Percentiles rank a stretch among this genome's conserved stretches.
Evolutionary conservation across 768 basidiomycete genomes (phyloP).

Genomic region (Daedaleopsis nitida): DNA sequence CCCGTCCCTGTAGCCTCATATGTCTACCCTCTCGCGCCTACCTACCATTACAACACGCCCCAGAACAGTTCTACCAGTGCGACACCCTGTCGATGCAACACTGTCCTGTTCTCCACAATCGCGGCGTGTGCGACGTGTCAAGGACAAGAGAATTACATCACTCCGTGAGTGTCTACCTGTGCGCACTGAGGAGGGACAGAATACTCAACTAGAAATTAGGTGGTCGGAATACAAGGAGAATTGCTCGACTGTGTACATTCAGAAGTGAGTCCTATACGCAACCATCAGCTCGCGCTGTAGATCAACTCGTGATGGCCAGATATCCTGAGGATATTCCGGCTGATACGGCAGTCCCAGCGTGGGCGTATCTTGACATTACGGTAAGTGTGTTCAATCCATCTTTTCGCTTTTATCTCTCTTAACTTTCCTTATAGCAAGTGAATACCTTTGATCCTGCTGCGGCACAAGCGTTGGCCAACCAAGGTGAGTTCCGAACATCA

Average conservation of each 20-base stretch:
- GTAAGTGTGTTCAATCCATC: neutral
- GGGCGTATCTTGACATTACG: conserved; percentile 19
- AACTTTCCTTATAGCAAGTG: neutral
- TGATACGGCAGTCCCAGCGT: conserved; percentile 12
- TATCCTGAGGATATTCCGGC: conserved; percentile 10
- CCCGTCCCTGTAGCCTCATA: conserved; percentile 4
- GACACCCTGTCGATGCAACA: conserved; percentile 13
- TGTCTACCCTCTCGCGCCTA: conserved; percentile 7
- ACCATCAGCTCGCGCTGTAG: neutral
- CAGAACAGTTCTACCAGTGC: conserved; percentile 1
- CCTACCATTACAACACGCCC: conserved; percentile 14
- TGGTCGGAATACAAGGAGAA: conserved; percentile 6
- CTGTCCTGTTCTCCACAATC: conserved; percentile 16
- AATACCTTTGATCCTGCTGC: conserved; percentile 3
- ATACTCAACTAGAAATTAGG: neutral
- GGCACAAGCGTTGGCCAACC: neutral
- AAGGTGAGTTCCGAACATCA: neutral
- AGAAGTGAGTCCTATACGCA: neutral
- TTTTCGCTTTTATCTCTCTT: too few species aligned
- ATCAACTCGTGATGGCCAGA: neutral
- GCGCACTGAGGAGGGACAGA: too few species aligned
- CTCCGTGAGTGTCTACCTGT: neutral
- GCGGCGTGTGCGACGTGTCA: conserved; percentile 15
- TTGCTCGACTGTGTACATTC: conserved; percentile 4
- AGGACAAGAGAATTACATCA: neutral